Evolutionary conservation across 2,329 filamentous ascomycete species (phyloP).

Genomic region (Fusarium mangiferae): DNA sequence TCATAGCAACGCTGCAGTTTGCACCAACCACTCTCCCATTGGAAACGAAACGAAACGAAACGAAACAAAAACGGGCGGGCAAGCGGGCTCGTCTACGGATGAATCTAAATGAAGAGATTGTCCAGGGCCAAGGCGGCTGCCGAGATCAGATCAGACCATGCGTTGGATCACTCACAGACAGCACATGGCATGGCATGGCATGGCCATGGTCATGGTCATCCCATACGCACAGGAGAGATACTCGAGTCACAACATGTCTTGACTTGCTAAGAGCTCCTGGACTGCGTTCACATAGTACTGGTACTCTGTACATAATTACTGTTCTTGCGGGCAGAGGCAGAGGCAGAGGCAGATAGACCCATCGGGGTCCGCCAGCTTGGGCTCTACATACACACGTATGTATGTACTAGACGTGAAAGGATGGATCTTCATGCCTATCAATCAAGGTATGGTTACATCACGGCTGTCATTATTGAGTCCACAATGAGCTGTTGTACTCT

Average conservation of each 20-base stretch:
- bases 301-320: neutral
- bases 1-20: neutral
- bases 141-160: constrained; percentile 31
- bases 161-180: constrained; percentile 15
- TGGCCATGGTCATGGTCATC: neutral
- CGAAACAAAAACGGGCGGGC: constrained; percentile 32
- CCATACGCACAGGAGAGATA: neutral
- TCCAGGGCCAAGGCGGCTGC: constrained; percentile 11
- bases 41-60: constrained; percentile 38
- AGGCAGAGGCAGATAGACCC: neutral
- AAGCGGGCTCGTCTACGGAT: constrained; percentile 5
- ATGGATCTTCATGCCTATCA: neutral
- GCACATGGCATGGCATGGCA: constrained; percentile 24
- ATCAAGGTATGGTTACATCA: neutral
- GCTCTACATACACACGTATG: neutral
- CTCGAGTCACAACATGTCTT: constrained; percentile 2
- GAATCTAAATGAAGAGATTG: constrained; percentile 12
- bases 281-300: neutral
- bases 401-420: neutral
- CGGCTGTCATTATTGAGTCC: neutral
- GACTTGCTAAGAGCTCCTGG: neutral
- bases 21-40: neutral
- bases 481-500: neutral
- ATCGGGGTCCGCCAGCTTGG: neutral
- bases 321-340: neutral